Evolutionary conservation across 2,329 filamentous ascomycete species (phyloP).

Genomic region (Cryphonectria parasitica): DNA sequence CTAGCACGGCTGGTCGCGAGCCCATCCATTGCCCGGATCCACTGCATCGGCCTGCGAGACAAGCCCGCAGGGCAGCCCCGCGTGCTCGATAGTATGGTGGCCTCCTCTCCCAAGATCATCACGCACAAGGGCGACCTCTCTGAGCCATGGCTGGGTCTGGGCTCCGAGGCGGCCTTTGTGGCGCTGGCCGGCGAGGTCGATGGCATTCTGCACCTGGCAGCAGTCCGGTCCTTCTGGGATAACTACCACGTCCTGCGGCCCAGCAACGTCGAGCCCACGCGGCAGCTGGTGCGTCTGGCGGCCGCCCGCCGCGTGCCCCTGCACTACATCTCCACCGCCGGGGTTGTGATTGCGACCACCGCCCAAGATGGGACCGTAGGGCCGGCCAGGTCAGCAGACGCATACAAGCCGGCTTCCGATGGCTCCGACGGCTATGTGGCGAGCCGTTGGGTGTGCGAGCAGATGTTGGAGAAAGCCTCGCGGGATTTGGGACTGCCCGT

Average conservation of each 20-base stretch:
- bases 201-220: slow-evolving; percentile 58
- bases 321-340: slow-evolving; percentile 38
- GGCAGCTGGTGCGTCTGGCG: slow-evolving; percentile 39
- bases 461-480: neutral
- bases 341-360: neutral
- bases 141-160: slow-evolving; percentile 6
- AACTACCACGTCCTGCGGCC: slow-evolving; percentile 40
- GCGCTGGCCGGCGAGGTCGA: slow-evolving; percentile 7
- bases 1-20: slow-evolving; percentile 41
- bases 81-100: neutral
- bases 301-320: slow-evolving; percentile 32
- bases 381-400: neutral
- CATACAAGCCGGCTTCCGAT: slow-evolving; percentile 5
- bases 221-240: slow-evolving; percentile 44
- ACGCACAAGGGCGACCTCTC: slow-evolving; percentile 2
- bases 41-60: slow-evolving; percentile 47
- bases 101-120: slow-evolving; percentile 7
- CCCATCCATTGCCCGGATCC: slow-evolving; percentile 40
- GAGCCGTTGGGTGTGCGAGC: slow-evolving; percentile 9
- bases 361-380: neutral
- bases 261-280: slow-evolving; percentile 43
- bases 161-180: neutral
- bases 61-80: neutral
- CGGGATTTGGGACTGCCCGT: neutral
- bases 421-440: slow-evolving; percentile 9